Evolutionary conservation across 2,329 filamentous ascomycete genomes (phyloP).

Genomic region (Acrodontium crateriforme): DNA sequence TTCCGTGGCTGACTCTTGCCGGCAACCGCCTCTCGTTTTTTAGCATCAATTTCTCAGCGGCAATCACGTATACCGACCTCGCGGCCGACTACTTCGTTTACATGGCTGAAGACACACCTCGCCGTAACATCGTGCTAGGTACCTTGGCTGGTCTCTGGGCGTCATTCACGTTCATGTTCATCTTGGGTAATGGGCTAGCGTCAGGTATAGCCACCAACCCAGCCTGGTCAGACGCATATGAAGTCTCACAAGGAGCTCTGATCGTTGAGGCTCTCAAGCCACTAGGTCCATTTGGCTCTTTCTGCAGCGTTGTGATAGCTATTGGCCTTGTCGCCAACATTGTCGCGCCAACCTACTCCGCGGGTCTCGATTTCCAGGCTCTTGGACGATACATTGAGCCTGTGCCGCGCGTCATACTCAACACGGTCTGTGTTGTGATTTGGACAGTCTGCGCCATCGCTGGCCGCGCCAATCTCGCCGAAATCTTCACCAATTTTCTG

Average conservation of each 20-base stretch:
- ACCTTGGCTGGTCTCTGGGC: constrained; percentile 42
- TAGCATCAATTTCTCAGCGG: constrained; percentile 50
- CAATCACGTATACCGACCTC: constrained; percentile 48
- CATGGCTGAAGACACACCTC: constrained; percentile 41
- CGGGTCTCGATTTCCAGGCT: constrained; percentile 55
- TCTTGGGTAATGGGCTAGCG: constrained; percentile 49
- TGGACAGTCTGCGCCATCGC: constrained; percentile 52
- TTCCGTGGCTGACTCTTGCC: constrained; percentile 33
- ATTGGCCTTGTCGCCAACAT: constrained; percentile 53
- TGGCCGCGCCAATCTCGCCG: constrained; percentile 45
- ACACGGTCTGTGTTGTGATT: constrained; percentile 46
- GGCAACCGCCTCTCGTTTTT: constrained; percentile 55
- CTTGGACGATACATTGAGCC: constrained; percentile 44
- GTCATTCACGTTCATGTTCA: constrained; percentile 47
- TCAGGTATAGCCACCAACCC: constrained; percentile 40
- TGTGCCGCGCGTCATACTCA: constrained; percentile 52
- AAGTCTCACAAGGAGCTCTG: constrained; percentile 46
- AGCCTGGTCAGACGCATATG: constrained; percentile 44
- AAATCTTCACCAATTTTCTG: constrained; percentile 56
- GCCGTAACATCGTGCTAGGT: constrained; percentile 41
- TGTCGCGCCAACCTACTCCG: constrained; percentile 49
- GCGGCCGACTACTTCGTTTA: constrained; percentile 59
- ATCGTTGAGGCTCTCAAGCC: constrained; percentile 48
- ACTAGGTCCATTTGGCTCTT: constrained; percentile 49
- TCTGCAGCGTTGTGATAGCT: constrained; percentile 51